A percentile compares a stretch with the other conserved stretches of the same genome.
These are phyloP conservation scores for Plasmodium vivax DNA, from an alignment of 169 alveolate species.

Conservation along the genomic window DNA sequence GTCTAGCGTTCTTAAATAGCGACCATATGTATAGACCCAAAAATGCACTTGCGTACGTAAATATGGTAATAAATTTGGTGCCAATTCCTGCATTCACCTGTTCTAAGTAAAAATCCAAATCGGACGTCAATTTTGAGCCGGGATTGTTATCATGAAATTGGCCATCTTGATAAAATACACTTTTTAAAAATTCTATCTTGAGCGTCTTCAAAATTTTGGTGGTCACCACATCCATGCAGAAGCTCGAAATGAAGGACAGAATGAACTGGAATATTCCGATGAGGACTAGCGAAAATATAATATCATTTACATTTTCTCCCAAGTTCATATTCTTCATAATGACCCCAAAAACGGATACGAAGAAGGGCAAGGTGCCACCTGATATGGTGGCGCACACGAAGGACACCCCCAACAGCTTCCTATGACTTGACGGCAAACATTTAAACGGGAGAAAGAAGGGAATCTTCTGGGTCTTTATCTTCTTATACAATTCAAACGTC, in stretches of 20 bases:
- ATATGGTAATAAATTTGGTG: conserved; percentile 60
- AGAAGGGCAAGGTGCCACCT: conserved; percentile 65
- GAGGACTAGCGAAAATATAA: conserved; percentile 14
- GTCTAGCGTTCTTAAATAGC: conserved; percentile 38
- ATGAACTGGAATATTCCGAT: conserved; percentile 51
- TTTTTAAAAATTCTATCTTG: conserved; percentile 56
- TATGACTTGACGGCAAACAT: conserved; percentile 33
- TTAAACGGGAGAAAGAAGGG: conserved; percentile 67
- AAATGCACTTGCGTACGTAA: conserved; percentile 73
- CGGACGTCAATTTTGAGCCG: conserved; percentile 73
- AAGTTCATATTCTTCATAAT: conserved; percentile 39
- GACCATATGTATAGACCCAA: conserved; percentile 62
- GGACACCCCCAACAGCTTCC: conserved; percentile 23
- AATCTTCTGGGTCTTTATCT: conserved; percentile 26
- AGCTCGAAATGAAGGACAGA: conserved; percentile 37
- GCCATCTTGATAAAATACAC: conserved; percentile 76
- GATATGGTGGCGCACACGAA: conserved; percentile 57
- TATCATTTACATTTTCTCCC: conserved; percentile 45
- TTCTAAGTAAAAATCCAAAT: conserved; percentile 73
- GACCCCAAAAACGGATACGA: conserved; percentile 51
- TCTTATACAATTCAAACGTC: conserved; percentile 35
- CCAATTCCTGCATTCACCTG: conserved; percentile 76
- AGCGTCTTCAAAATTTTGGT: conserved; percentile 28
- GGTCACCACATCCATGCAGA: conserved; percentile 62
- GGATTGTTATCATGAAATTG: conserved; percentile 76